Evolutionary conservation across 805 yeast species (phyloP), one percentile per base, ranked within the genome.

Genomic region (Candida ficus): DNA sequence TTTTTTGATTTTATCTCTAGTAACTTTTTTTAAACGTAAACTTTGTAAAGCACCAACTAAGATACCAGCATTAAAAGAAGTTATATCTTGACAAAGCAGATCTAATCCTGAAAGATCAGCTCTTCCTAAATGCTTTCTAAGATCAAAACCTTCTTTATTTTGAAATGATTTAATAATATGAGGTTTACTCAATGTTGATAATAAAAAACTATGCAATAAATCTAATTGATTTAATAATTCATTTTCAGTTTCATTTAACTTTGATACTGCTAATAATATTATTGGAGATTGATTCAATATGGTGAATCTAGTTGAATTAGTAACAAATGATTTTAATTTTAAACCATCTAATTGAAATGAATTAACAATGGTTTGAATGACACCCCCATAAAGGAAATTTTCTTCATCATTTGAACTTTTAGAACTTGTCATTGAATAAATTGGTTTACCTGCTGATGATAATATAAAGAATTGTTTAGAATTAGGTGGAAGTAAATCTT

Each of bases 371-470:
- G 96, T 86, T 48, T 89, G 90, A 3, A 89, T 73, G 2, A 89
- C 67, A 1, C 95, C 96, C 66, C 83, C 77, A 52, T 83, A 82
- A 7, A 38, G 29, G 16, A 41, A 90, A 2, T 80, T 76, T 12
- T 39, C 35, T 12, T 40, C 40, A 29, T 23, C 20, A 18, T 23
- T 32, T 7, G 8, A 12, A 5, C 7, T 6, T 29, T 16, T 20
- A 22, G 14, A n/a, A n/a, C 42, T 46, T 5, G 43, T 38, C 70
- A 81, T 67, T 2, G 95, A 76, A 60, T 83, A 89, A 6, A 89
- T 81, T 2, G 95, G 95, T 57, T 89, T 89, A 0, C 96, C 96
- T 1, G 96, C 95, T 2, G 80, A 66, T 0, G 95, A 84, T 9
- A 89, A 65, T 4, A 89, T 75, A 50, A 86, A 83, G 54, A 83